Evolutionary conservation across 116 monocot genomes (phyloP), one percentile per base, ranked within the genome.

Genomic region (Papilionanthe hybrid): DNA sequence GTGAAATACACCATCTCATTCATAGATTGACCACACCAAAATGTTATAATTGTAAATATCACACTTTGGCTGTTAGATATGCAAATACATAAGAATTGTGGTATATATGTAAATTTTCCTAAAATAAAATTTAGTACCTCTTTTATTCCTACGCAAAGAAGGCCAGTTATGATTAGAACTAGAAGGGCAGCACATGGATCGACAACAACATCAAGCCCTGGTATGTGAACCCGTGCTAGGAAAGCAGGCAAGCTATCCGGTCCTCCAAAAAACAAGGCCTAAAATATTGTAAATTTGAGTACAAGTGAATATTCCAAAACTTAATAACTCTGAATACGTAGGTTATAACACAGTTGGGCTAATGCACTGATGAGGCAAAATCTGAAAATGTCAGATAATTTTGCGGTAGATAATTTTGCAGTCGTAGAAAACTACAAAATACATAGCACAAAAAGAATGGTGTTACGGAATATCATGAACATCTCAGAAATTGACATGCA

Each of bases 241-340:
- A 93, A 86, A 67, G 76, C 85, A 48, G 99, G 99, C 72, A 95
- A 81, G 79, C 93, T 91, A 80, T 89, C 90, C 56, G 79, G 87
- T 55, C 99, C 99, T 83, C 99, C 99, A 83, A 99, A 99, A 80
- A 92, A 88, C 79, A 95, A 84, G 37, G 95, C 95, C 99, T 99
- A 83, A 71, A 83, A 83, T 63, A 27, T 60, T 55, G 55, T 42
- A 77, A 74, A 2, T 18, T 69, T 73, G 22, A 44, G 32, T 17
- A 9, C 1, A 44, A 73, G 20, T 19, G 11, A 75, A 49, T 27
- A 48, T 13, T 27, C 10, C 12, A 50, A 49, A 42, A 48, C 23
- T 75, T 48, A 5, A 5, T 12, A 49, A 49, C 25, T 49, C 27
- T 10, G 22, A 43, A 73, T 22, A 73, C 43, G 0, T 1, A 30